Evolutionary conservation across 1,284 basidiomycete species (phyloP).

Genomic region (Lignosus rhinocerotis): DNA sequence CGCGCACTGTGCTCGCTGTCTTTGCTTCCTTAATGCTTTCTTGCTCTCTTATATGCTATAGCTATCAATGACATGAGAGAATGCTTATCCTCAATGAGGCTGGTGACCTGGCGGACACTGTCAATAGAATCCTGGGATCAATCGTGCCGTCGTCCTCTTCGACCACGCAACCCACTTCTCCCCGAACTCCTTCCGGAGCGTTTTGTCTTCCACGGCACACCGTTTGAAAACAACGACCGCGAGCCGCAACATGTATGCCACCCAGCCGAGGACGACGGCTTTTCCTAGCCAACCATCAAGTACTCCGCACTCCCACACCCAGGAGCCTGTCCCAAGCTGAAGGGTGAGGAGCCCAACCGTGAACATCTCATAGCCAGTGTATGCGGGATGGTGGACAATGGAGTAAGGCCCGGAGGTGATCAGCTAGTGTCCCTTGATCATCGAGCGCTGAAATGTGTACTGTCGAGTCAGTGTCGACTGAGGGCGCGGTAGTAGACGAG

Average conservation of each 20-base stretch:
- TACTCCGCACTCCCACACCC: constrained; percentile 6
- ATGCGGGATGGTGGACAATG: constrained; percentile 22
- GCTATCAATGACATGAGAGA: too few species aligned
- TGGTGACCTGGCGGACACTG: too few species aligned
- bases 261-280: too few species aligned
- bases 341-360: not conserved
- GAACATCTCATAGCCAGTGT: constrained; percentile 2
- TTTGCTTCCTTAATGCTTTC: too few species aligned
- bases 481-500: constrained; percentile 11
- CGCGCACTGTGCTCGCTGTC: too few species aligned
- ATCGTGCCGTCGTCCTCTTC: too few species aligned
- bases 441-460: constrained; percentile 19
- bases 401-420: constrained; percentile 23
- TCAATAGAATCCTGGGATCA: too few species aligned
- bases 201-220: constrained; percentile 4
- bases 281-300: not conserved
- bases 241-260: too few species aligned
- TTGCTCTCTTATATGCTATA: too few species aligned
- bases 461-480: constrained; percentile 11
- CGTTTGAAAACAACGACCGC: too few species aligned
- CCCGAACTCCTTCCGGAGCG: constrained; percentile 15
- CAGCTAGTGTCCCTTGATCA: constrained; percentile 17
- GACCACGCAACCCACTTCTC: constrained; percentile 5
- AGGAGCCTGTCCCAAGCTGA: constrained; percentile 3
- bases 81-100: too few species aligned